Percentiles rank a stretch among this genome's conserved stretches.
phyloP scores from a whole-genome alignment of 2,329 filamentous ascomycete species.

The Xylariaceae sp. region DNA sequence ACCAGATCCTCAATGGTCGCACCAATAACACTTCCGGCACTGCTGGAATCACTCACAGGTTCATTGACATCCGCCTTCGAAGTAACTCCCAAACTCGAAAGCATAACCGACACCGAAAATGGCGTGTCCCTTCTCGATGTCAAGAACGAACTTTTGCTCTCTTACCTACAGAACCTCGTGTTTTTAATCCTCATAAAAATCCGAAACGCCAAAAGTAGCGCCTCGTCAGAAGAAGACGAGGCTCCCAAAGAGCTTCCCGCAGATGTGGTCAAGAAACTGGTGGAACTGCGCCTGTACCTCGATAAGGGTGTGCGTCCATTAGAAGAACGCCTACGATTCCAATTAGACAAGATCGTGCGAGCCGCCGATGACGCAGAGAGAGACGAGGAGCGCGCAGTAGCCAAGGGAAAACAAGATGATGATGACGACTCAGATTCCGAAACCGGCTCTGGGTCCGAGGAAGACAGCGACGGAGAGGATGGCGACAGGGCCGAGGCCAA shows the following conservation, averaged over 20 bases:
- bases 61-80: slow-evolving; percentile 63
- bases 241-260: slow-evolving; percentile 51
- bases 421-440: slow-evolving; percentile 37
- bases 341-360: slow-evolving; percentile 90
- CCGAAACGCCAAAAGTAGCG: slow-evolving; percentile 47
- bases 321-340: slow-evolving; percentile 87
- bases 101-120: slow-evolving; percentile 69
- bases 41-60: slow-evolving; percentile 53
- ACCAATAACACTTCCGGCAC: slow-evolving; percentile 44
- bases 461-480: slow-evolving; percentile 32
- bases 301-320: slow-evolving; percentile 89
- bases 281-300: slow-evolving; percentile 85
- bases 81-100: slow-evolving; percentile 57
- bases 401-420: slow-evolving; percentile 33
- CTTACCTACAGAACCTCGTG: slow-evolving; percentile 91
- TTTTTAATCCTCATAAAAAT: slow-evolving; percentile 82
- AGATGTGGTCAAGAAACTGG: slow-evolving; percentile 77
- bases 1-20: slow-evolving; percentile 41
- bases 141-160: slow-evolving; percentile 95
- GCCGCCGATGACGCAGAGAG: slow-evolving; percentile 73
- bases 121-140: slow-evolving; percentile 92
- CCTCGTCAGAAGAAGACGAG: slow-evolving; percentile 28
- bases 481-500: slow-evolving; percentile 29
- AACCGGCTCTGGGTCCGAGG: slow-evolving; percentile 33
- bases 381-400: slow-evolving; percentile 32